Percentiles rank a stretch among this genome's conserved stretches.
Evolutionary conservation across 2,329 filamentous ascomycete species (phyloP).

Genomic region (Akanthomyces dipterigenus): DNA sequence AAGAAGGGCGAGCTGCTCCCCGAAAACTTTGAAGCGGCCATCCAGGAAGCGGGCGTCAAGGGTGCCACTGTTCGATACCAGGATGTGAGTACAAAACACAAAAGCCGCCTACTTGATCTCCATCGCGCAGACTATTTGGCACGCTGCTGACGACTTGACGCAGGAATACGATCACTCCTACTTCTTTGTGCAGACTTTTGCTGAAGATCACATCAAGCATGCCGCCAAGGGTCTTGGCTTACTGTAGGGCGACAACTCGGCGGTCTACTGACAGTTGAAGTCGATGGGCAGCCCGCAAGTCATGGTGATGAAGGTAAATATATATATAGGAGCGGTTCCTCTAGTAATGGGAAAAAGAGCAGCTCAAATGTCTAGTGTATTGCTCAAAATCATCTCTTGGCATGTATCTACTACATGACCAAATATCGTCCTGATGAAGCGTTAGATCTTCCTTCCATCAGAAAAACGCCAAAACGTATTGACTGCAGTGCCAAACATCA

Average conservation of each 20-base stretch:
- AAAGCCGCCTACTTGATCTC: too few species aligned
- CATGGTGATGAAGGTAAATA: not conserved
- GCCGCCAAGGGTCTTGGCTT: conserved; percentile 71
- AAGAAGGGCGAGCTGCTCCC: conserved; percentile 87
- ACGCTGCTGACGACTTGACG: not conserved
- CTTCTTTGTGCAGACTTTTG: conserved; percentile 89
- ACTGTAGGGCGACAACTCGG: conserved; percentile 16
- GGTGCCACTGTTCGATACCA: conserved; percentile 79
- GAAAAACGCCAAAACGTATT: not conserved
- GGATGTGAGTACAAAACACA: conserved; percentile 42
- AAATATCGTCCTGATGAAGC: not conserved
- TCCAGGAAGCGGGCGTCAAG: conserved; percentile 64
- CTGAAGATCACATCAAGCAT: conserved; percentile 84
- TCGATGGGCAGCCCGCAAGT: not conserved
- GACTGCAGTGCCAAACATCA: not conserved
- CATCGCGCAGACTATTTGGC: not conserved
- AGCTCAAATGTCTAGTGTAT: not conserved
- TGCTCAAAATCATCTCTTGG: not conserved
- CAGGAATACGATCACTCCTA: conserved; percentile 95
- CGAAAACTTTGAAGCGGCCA: conserved; percentile 82
- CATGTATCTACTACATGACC: not conserved
- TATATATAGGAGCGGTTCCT: not conserved
- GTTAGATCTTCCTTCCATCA: not conserved
- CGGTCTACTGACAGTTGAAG: not conserved
- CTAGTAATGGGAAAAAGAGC: not conserved